Base-by-base conservation (phyloP, 2,329 filamentous ascomycete species). In the Aspergillus fischeri region DNA sequence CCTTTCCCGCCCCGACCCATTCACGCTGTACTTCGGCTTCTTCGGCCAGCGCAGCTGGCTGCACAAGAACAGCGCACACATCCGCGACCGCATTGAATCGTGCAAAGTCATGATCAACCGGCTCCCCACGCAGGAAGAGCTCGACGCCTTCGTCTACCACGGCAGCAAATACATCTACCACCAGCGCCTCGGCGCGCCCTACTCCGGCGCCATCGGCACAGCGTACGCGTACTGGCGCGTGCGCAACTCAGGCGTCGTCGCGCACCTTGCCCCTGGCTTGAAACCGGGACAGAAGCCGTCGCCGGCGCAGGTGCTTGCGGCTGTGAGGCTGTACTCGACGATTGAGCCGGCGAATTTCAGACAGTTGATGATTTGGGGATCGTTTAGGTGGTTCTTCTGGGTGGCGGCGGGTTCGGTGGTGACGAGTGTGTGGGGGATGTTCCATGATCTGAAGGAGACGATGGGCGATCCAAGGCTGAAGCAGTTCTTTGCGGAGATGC, bases 61-160 rank as follows among this genome's bases (percentile, higher is more conserved):
- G 5, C 55, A 63, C 24, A 45, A 35, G 8, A 57, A 38, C 25
- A 52, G 61, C 1, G 55, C 48, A 14, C 11, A 20, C 0, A 35
- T 17, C 17, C 58, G 29, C 4, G 38, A 61, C 1, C 65, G 66
- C 7, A 53, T 71, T 1, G 65, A 68, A 17, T 60, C 62, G 10
- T 56, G 54, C 17, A 63, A 63, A 21, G 57, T 66, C 20, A 9
- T 68, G 4, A 56, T 68, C 1, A 63, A 67, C 27, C 68, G 73
- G 9, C 24, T 55, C 6, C 65, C 65, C 2, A 73, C 70, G 2
- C 73, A 75, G 55, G 65, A 68, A 8, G 73, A 75, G 53, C 49
- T 74, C 24, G 72, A 75, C 58, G 67, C 66, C 21, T 62, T 72
- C 38, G 64, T 69, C 21, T 56, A 59, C n/a, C 58, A 63, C 45